phyloP scores from a whole-genome alignment of 179 eudicot genomes.

The Amaranthus tricolor region DNA sequence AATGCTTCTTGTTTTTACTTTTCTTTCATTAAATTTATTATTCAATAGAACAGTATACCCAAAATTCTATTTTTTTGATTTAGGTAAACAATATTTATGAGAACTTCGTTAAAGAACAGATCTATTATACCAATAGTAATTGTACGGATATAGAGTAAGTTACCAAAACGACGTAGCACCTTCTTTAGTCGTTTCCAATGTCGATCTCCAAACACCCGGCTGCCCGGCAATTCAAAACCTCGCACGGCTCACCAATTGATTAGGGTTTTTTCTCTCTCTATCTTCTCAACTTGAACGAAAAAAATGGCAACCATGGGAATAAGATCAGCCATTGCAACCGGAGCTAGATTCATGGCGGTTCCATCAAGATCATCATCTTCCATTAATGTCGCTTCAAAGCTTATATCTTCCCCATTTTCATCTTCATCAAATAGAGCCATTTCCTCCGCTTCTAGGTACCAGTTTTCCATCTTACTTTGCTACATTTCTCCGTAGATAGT shows the following conservation, averaged over 20 bases:
- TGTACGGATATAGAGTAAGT: too few species aligned
- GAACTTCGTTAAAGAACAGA: too few species aligned
- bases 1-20: too few species aligned
- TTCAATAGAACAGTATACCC: too few species aligned
- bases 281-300: background rate
- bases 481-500: background rate
- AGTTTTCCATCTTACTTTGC: too few species aligned
- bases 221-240: background rate
- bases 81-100: too few species aligned
- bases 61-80: too few species aligned
- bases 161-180: too few species aligned
- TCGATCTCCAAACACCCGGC: too few species aligned
- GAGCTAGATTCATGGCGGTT: slow-evolving; percentile 29
- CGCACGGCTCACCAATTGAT: background rate
- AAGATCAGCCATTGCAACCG: slow-evolving; percentile 34
- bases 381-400: slow-evolving; percentile 21
- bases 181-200: too few species aligned
- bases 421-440: slow-evolving; percentile 35
- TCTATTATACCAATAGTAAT: too few species aligned
- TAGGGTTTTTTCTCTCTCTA: slow-evolving; percentile 21
- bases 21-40: too few species aligned
- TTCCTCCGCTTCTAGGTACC: slow-evolving; percentile 46
- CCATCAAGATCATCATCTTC: slow-evolving; percentile 28
- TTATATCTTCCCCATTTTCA: slow-evolving; percentile 25
- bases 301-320: slow-evolving; percentile 26